phyloP scores from a whole-genome alignment of 768 basidiomycete species.

The Suillus subluteus region DNA sequence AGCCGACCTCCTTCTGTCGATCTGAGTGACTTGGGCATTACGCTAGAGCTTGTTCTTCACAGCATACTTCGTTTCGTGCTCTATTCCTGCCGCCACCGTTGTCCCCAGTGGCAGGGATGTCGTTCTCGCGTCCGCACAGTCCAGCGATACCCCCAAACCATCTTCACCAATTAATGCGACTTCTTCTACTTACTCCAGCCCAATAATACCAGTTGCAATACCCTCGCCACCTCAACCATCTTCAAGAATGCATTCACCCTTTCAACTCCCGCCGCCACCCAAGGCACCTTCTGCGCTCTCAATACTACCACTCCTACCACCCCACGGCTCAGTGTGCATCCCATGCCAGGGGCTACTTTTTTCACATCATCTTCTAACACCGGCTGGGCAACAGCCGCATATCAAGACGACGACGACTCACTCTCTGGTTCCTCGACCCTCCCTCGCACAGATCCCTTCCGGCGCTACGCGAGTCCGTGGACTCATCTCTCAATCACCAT shows the following conservation, averaged over 20 bases:
- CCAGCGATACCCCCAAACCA: no score
- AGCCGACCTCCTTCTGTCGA: no score
- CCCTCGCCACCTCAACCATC: constrained; percentile 3
- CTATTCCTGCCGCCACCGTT: no score
- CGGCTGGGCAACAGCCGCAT: background rate
- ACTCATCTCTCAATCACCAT: constrained; percentile 25
- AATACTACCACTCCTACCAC: constrained; percentile 32
- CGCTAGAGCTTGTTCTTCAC: no score
- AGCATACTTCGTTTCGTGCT: no score
- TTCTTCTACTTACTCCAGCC: no score
- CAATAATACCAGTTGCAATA: no score
- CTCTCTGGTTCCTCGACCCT: constrained; percentile 54
- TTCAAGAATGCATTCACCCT: constrained; percentile 22
- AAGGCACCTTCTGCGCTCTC: constrained; percentile 27
- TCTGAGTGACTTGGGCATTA: no score
- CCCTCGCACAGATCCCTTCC: constrained; percentile 18
- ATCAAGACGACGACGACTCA: constrained; percentile 41
- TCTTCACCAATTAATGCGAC: no score
- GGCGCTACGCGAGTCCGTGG: constrained; percentile 16
- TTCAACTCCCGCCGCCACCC: constrained; percentile 29
- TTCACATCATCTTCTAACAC: constrained; percentile 14
- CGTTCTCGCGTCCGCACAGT: no score
- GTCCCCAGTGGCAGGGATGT: no score
- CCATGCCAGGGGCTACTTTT: constrained; percentile 15
- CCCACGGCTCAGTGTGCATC: constrained; percentile 25